Base-by-base conservation (phyloP, 257 asterid species). In the Schizonepeta tenuifolia region DNA sequence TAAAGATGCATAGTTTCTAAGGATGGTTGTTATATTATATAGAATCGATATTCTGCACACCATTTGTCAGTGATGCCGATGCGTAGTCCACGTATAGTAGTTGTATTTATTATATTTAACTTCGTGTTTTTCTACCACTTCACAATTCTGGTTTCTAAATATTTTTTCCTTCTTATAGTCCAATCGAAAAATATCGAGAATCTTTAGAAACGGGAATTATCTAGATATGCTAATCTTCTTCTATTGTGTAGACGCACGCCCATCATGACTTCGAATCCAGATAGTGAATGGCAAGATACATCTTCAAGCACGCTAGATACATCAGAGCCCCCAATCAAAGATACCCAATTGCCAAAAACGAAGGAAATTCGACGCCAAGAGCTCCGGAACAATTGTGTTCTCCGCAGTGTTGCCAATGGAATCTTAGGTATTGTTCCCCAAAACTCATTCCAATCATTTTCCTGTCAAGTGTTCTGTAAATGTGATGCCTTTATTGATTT, bases 311-410 rank as follows among this genome's bases (percentile, higher is more conserved):
- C 91, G n/a, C 79, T 73, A 70, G 91, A 85, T 5, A 60, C 75
- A 44, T 76, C 85, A 62, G 81, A 82, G 51, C 80, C 96, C 35
- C 74, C 78, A 40, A 71, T 89, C 14, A 92, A 91, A 70, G 87
- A 92, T 41, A 83, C 89, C 51, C 93, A 78, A 51, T 59, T 88
- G 80, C 97, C 99, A 28, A 83, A 96, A 0, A 49, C 85, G 40
- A 96, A 89, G 77, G 99, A 94, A 82, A 76, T 94, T 22, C 84
- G 83, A 18, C 97, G 96, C 65, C 97, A 94, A 71, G 97, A 94
- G 72, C 87, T 90, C 77, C 90, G 96, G 96, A 90, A 86, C 68
- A 90, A 89, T 64, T 94, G 98, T 73, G 96, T 90, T 44, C 93
- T 91, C 11, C 97, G 97, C 12, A 89, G 97, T 57, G 91, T 91